phyloP scores from a whole-genome alignment of 306 rosid species.

The Oxytropis ochrocephala region DNA sequence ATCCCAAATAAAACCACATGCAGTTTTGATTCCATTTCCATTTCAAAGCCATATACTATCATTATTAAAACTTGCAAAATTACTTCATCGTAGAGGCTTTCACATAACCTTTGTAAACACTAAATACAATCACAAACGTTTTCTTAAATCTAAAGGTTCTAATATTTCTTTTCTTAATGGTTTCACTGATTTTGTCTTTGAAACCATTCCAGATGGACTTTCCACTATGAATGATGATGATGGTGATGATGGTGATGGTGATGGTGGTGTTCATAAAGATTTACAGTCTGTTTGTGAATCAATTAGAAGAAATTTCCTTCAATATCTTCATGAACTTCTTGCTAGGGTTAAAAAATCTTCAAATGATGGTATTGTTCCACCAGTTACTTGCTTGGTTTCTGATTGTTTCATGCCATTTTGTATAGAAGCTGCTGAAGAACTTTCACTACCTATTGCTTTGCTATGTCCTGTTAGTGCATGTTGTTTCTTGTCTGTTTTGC shows the following conservation, averaged over 20 bases:
- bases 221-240: background rate
- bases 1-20: background rate
- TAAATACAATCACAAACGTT: background rate
- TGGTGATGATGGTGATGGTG: too few relatives aligned
- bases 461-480: background rate
- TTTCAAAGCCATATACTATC: background rate
- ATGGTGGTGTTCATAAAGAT: slow-evolving; percentile 4
- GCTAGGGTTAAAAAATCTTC: background rate
- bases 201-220: slow-evolving; percentile 27
- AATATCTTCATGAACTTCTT: slow-evolving; percentile 1
- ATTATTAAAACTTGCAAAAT: background rate
- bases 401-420: background rate
- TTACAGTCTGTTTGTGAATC: background rate
- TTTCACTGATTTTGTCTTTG: background rate
- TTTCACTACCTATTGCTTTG: background rate
- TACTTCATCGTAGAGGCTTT: background rate
- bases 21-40: background rate
- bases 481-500: background rate
- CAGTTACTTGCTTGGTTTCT: slow-evolving; percentile 6
- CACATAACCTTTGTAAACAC: slow-evolving; percentile 1
- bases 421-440: background rate
- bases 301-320: background rate
- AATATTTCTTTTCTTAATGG: background rate
- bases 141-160: background rate
- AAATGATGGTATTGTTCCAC: background rate